phyloP scores from a whole-genome alignment of 306 rosid genomes.

The Herpetospermum pedunculosum region DNA sequence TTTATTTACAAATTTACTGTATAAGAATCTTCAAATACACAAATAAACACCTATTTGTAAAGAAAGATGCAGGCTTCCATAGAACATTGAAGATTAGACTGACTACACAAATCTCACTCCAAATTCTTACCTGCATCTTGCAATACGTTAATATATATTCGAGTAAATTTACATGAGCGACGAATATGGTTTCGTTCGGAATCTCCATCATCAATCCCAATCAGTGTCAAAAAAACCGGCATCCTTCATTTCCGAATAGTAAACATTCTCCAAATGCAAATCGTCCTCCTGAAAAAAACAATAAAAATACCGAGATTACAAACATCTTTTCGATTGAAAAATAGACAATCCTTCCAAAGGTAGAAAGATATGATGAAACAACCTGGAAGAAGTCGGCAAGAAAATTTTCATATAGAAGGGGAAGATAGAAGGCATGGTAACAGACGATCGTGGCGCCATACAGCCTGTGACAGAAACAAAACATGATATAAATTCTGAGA shows the following conservation, averaged over 20 bases:
- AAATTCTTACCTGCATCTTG: conserved; percentile 1
- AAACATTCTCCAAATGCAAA: conserved; percentile 68
- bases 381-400: conserved; percentile 92
- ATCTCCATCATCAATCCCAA: conserved; percentile 49
- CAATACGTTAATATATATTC: not conserved
- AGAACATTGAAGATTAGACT: not conserved
- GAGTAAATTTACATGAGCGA: not conserved
- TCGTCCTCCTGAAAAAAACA: conserved; percentile 47
- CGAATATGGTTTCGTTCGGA: not conserved
- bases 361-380: not conserved
- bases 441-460: conserved; percentile 53
- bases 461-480: conserved; percentile 37
- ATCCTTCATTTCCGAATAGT: conserved; percentile 96
- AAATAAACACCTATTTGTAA: not conserved
- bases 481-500: not conserved
- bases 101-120: not conserved
- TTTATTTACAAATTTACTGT: not conserved
- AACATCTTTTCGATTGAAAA: not conserved
- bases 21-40: not conserved
- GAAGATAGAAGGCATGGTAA: conserved; percentile 83
- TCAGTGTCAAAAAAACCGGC: conserved; percentile 84
- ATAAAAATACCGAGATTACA: not conserved
- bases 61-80: not conserved
- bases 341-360: not conserved
- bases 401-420: conserved; percentile 67